phyloP scores from a whole-genome alignment of 2,329 filamentous ascomycete species.

The Xylariales sp. region DNA sequence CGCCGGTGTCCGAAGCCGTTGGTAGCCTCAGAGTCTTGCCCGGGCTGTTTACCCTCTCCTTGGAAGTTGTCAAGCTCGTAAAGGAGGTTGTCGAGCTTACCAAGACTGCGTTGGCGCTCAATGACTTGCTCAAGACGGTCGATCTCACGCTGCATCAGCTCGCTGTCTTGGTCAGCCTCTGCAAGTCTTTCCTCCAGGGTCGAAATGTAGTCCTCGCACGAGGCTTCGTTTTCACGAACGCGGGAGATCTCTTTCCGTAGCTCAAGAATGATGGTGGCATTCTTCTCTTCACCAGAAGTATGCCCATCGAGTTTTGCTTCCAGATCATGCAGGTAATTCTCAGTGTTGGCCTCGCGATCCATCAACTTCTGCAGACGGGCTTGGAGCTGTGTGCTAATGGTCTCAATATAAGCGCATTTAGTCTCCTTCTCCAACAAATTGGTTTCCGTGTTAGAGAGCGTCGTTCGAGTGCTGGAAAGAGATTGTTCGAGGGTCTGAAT shows the following conservation, averaged over 20 bases:
- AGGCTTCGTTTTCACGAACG: constrained; percentile 82
- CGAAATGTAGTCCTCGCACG: constrained; percentile 94
- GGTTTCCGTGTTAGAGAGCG: constrained; percentile 80
- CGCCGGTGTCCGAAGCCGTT: constrained; percentile 41
- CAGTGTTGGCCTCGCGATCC: constrained; percentile 86
- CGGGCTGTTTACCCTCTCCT: constrained; percentile 46
- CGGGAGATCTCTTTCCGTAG: constrained; percentile 87
- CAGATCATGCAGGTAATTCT: constrained; percentile 87
- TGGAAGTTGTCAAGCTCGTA: constrained; percentile 82
- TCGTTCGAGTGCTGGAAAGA: constrained; percentile 79
- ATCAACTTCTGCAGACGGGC: constrained; percentile 85
- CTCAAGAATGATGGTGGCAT: constrained; percentile 76
- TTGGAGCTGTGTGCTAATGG: constrained; percentile 85
- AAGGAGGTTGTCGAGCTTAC: constrained; percentile 87
- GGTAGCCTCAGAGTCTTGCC: constrained; percentile 27
- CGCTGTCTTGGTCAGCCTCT: constrained; percentile 91
- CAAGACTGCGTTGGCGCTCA: constrained; percentile 89
- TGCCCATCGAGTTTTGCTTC: constrained; percentile 88
- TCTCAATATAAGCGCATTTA: constrained; percentile 88
- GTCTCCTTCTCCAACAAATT: constrained; percentile 87
- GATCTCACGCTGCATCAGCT: constrained; percentile 95
- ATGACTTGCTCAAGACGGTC: constrained; percentile 91
- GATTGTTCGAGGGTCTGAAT: constrained; percentile 92
- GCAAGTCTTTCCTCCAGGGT: constrained; percentile 92
- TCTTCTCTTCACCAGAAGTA: constrained; percentile 88